Evolutionary conservation across 805 yeast genomes (phyloP), one percentile per base, ranked within the genome.

Genomic region (Candida sanyiensis): DNA sequence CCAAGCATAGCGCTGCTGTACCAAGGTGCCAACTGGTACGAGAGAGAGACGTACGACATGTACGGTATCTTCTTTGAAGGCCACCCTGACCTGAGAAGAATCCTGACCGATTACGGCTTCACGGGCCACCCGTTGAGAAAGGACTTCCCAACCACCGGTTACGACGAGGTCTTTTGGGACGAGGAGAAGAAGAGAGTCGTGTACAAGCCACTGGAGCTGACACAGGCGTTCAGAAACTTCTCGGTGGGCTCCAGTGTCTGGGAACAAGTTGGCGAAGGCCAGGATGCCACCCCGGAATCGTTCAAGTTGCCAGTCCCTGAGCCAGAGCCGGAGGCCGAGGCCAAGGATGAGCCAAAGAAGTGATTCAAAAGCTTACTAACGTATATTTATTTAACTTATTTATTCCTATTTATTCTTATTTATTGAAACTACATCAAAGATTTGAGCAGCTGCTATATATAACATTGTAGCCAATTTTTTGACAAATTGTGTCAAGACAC

Each of bases 151-250:
- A 80, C 90, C 30, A 83, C 93, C 28, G 95, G 95, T 40, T 86
- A 84, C 66, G 84, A 93, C 34, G 95, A 86, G 67, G 86, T 85
- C 28, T 75, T 89, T 58, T 86, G 84, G 64, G 95, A 86, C 62
- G 87, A 85, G 60, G 95, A 86, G 63, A 86, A 86, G 73, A 79
- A 85, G 71, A 76, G 95, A 60, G 79, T 86, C 40, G 85, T 86
- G 15, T 86, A 86, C 62, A 95, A 84, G 64, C 95, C 95, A 29
- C 72, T 86, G 57, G 95, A 86, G 68, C 72, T 86, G 60, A 83
- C 95, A 23, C 95, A 86, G 67, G 95, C 95, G 11, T 86, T 86
- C 78, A 78, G 95, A 71, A 83, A 84, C 70, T 86, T 86, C 67
- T 69, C 83, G 20, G 94, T 84, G 33, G 95, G 95, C 33, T 79